Conservation (phyloP, 31 red algal species). For the Odonthalia washingtoniensis region DNA sequence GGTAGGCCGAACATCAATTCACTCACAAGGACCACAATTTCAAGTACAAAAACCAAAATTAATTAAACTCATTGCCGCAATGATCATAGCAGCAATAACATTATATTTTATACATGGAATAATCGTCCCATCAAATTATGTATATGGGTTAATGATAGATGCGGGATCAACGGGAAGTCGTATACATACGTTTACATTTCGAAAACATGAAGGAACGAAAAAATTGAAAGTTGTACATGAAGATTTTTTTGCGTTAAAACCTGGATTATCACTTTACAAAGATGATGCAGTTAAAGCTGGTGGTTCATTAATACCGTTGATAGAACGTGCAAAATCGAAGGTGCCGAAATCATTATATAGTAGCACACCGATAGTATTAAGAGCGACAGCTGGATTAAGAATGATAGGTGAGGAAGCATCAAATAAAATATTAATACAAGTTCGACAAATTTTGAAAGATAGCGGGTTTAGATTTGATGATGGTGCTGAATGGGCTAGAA, state of each 20-base stretch:
- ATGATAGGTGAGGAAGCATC: conserved; percentile 74
- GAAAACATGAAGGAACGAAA: conserved; percentile 9
- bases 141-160: conserved; percentile 93
- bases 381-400: conserved; percentile 87
- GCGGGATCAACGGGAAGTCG: conserved; percentile 87
- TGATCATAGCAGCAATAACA: conserved; percentile 42
- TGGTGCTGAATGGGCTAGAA: conserved; percentile 71
- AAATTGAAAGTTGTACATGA: conserved; percentile 68
- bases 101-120: conserved; percentile 54
- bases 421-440: conserved; percentile 69
- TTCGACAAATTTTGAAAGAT: conserved; percentile 56
- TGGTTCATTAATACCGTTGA: conserved; percentile 60
- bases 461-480: conserved; percentile 84
- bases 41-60: conserved; percentile 18
- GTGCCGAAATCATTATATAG: conserved; percentile 42
- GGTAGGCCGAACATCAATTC: conserved; percentile 4
- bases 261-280: conserved; percentile 78
- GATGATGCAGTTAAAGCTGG: conserved; percentile 54
- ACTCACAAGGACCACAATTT: background rate
- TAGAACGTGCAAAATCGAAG: conserved; percentile 54
- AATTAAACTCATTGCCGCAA: conserved; percentile 59
- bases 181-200: conserved; percentile 83
- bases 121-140: conserved; percentile 13
- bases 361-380: conserved; percentile 75
- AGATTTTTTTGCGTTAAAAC: conserved; percentile 80